Evolutionary conservation across 192 early-diverging fungal genomes (phyloP), one percentile per base, ranked within the genome.

Genomic region (Chytriomyces hyalinus): DNA sequence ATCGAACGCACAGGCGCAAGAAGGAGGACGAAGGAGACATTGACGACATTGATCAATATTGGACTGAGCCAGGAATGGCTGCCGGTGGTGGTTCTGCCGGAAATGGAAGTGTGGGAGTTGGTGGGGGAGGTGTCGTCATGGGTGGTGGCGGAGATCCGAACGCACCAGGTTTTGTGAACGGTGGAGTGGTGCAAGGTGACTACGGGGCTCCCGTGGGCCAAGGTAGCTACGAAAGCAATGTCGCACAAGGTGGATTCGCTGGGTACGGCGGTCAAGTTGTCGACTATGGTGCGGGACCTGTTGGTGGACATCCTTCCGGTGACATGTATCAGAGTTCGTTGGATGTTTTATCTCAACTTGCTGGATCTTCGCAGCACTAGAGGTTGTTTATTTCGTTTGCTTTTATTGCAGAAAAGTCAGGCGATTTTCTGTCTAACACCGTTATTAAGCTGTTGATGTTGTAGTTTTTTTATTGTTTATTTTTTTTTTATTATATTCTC

Each of bases 11-110:
- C 46, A 61, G 73, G 44, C 73, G 73, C 63, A 75, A 75, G 63
- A 75, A 75, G 73, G 73, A 75, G 53, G 73, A 75, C 24, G 73
- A 75, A 36, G 73, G 73, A 13, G 73, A 75, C 47, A 62, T 62
- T 36, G 73, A 75, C 46, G 73, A 75, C 26, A 75, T 75, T 36
- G 73, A 75, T 24, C 73, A 75, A 24, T 75, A 75, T 48, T 75
- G 73, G 73, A 64, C 73, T 6, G 73, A 75, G 10, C 73, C 73
- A 11, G 66, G 44, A 9, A 13, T 67, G 9, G 24, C 26, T 17
- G 60, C 53, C 10, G 46, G 61, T 22, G 60, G 45, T 11, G 26
- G 45, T 59, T 9, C 53, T 13, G 17, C 36, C 59, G 71, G 57
- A 22, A 28, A n/a, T 17, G 15, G 10, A 24, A 22, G 11, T 59